A percentile compares a stretch with the other conserved stretches of the same genome.
These are phyloP conservation scores for Lignosus rhinocerotis DNA, from an alignment of 1,284 basidiomycete genomes.

Conservation along the genomic window DNA sequence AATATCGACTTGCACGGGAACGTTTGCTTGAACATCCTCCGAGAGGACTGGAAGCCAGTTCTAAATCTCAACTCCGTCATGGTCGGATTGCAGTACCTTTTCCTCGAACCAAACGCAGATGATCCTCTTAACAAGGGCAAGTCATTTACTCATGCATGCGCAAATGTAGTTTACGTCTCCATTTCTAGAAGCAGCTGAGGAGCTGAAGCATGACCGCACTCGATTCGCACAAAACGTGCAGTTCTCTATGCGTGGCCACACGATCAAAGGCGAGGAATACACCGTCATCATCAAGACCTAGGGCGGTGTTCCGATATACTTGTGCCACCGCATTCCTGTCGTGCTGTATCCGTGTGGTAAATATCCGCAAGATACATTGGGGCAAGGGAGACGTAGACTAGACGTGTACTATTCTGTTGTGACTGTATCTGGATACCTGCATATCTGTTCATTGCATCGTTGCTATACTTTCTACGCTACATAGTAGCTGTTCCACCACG, in stretches of 20 bases:
- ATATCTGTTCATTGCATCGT: slow-evolving; percentile 10
- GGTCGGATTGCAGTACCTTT: slow-evolving; percentile 97
- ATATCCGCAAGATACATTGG: neutral
- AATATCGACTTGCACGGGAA: slow-evolving; percentile 98
- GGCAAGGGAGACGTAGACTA: slow-evolving; percentile 20
- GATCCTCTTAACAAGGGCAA: slow-evolving; percentile 98
- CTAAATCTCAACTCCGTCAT: slow-evolving; percentile 96
- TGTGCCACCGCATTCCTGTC: neutral
- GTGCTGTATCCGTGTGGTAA: slow-evolving; percentile 2
- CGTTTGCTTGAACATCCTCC: slow-evolving; percentile 94
- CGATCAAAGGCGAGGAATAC: slow-evolving; percentile 76
- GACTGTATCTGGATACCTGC: slow-evolving; percentile 20
- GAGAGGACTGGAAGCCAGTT: slow-evolving; percentile 99
- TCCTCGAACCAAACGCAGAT: slow-evolving; percentile 98
- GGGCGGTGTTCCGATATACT: neutral
- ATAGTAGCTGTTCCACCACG: no score
- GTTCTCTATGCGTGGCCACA: slow-evolving; percentile 77
- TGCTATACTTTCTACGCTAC: slow-evolving; percentile 2
- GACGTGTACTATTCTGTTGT: slow-evolving; percentile 26
- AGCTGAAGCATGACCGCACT: slow-evolving; percentile 83
- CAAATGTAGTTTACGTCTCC: slow-evolving; percentile 1
- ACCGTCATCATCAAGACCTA: slow-evolving; percentile 64
- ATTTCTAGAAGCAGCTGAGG: slow-evolving; percentile 86
- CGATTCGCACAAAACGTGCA: slow-evolving; percentile 83
- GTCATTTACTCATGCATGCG: slow-evolving; percentile 24